Base-by-base conservation (phyloP, 768 basidiomycete genomes). In the Naganishia vaughanmartiniae region DNA sequence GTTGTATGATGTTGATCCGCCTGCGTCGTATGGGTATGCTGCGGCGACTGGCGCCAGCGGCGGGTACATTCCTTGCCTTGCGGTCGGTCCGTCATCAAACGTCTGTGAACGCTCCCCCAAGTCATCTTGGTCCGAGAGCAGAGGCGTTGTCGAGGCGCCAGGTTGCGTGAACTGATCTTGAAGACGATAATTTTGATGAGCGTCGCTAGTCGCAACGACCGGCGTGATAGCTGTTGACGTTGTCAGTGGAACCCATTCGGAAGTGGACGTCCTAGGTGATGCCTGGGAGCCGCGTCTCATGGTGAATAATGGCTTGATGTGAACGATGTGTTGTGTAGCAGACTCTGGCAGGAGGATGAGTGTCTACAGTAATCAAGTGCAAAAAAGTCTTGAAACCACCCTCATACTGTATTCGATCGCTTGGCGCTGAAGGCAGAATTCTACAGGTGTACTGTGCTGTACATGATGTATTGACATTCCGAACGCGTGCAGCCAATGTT, bases 181-280 rank as follows among this genome's bases (percentile, higher is more conserved):
- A 15, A 63, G 2, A 14, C 30, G 60, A 26, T 12, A 42, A 7
- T 46, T 36, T 28, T 45, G 60, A 26, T 45, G 60, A 42, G 39
- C 39, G 26, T 63, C 39, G 42, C 60, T 63, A 17, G 19, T 26
- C 21, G 24, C 31, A 19, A 63, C 39, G 15, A 45, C 39, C 14
- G 60, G 39, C 42, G 42, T 30, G 24, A 63, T 42, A 21, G 42
- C 19, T 30, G 60, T 42, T 19, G 60, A 46, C 14, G 39, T 30
- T 30, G 60, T 63, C 42, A 63, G 39, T 45, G 60, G 60, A 30
- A 63, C 60, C 60, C 60, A 63, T 45, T 63, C 60, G 24, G 39
- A 63, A 11, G 57, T 58, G 24, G 60, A 63, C 17, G 39, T 30
- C 14, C 60, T n/a, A 46, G 60, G 60, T 63, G 60, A 63, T n/a